Evolutionary conservation across 805 yeast genomes (phyloP).

Genomic region (Myxozyma mucilagina): DNA sequence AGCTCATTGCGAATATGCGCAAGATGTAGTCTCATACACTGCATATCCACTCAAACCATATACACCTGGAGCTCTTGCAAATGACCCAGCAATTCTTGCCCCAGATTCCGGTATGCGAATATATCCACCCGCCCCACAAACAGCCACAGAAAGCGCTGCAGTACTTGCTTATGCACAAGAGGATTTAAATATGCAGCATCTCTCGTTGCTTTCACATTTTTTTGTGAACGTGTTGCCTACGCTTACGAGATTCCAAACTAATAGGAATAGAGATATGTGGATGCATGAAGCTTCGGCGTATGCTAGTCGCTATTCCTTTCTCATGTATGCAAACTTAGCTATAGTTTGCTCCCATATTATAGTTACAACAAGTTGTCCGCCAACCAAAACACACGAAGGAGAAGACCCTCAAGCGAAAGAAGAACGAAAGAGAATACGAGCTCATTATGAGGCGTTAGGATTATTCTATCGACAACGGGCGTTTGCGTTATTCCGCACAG

Average conservation of each 20-base stretch:
- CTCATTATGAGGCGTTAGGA: slow-evolving; percentile 9
- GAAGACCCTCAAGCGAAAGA: background rate
- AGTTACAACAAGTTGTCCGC: background rate
- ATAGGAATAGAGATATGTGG: slow-evolving; percentile 10
- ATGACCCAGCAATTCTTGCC: background rate
- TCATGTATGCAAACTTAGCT: slow-evolving; percentile 18
- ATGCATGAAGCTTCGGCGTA: background rate
- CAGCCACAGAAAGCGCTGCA: background rate
- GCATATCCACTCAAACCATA: background rate
- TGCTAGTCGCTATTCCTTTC: slow-evolving; percentile 16
- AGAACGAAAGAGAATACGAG: background rate
- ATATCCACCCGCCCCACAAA: background rate
- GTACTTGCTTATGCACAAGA: background rate
- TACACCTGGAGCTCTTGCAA: background rate
- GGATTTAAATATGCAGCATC: slow-evolving; percentile 19
- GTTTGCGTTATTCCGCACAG: slow-evolving; percentile 7
- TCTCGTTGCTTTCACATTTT: slow-evolving; percentile 10
- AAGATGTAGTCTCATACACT: background rate
- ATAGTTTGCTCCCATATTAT: slow-evolving; percentile 15
- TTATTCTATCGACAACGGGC: slow-evolving; percentile 14
- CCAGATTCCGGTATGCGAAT: background rate
- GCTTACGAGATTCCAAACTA: slow-evolving; percentile 1
- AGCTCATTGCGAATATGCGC: slow-evolving; percentile 15
- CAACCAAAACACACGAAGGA: background rate
- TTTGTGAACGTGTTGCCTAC: slow-evolving; percentile 8